Evolutionary conservation across 345 rosid genomes (phyloP), one percentile per base, ranked within the genome.

Genomic region (Trapa bicornis): DNA sequence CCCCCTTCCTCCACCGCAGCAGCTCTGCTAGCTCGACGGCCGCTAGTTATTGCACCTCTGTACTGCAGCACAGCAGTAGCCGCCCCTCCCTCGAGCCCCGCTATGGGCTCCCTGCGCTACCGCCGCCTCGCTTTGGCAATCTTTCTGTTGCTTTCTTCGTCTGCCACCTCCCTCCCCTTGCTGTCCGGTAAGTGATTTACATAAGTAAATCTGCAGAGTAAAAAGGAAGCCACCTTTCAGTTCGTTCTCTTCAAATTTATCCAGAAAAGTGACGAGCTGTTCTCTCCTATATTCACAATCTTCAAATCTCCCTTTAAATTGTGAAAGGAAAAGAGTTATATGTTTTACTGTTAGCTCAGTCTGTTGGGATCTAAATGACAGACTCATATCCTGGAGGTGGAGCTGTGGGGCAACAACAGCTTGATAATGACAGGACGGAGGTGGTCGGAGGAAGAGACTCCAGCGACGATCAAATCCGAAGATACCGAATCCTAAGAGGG

Each of bases 401-500:
- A 58, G 38, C 15, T 10, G 16, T 5, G 13, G 29, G 29, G 29
- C 29, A 22, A 22, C 63, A 32, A 29, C 14, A 12, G 38, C 33
- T 29, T n/a, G 60, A n/a, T 0, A 35, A 22, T n/a, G 60, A 54
- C 60, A 54, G 61, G 36, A 57, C 5, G 36, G 29, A 17, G 17
- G 3, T 52, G 0, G 6, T 15, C n/a, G 29, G 57, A 16, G 37
- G 3, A 1, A n/a, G 12, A 36, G 61, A 12, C 60, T 37, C 75
- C 53, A 37, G 68, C 16, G 70, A 61, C 43, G 43, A 36, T 5
- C 74, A 65, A 22, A 22, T 22, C 29, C 29, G 29, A 29, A 79
- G 35, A 32, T 78, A 78, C 80, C 88, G 82, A 68, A 72, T 83
- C 72, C 75, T 76, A 16, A 69, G 61, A 3, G 93, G 98, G 11